Evolutionary conservation across 345 rosid species (phyloP).

Genomic region (Luvunga scandens): DNA sequence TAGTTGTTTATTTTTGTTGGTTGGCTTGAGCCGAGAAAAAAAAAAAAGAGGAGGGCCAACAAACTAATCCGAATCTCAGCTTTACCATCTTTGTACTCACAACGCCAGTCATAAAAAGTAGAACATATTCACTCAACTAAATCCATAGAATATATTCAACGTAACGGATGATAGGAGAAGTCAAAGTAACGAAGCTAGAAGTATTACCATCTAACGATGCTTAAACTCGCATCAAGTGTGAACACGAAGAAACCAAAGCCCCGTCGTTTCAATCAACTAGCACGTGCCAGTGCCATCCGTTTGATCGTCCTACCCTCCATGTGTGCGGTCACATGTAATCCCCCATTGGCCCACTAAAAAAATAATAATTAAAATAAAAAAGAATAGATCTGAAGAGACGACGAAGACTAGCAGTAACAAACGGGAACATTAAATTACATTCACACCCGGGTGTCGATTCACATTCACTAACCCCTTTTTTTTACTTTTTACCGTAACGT

Average conservation of each 20-base stretch:
- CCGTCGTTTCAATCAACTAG: not conserved
- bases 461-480: not conserved
- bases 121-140: slow-evolving; percentile 11
- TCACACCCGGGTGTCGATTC: not conserved
- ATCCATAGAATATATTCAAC: slow-evolving; percentile 1
- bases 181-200: not conserved
- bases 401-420: not conserved
- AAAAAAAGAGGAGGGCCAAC: no score
- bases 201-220: not conserved
- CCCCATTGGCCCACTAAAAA: not conserved
- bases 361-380: not conserved
- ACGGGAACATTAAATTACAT: not conserved
- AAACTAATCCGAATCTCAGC: not conserved
- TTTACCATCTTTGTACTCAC: not conserved
- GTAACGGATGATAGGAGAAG: not conserved
- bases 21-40: no score
- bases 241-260: not conserved
- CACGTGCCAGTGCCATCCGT: not conserved
- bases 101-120: not conserved
- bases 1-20: no score
- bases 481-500: not conserved
- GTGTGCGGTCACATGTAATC: not conserved
- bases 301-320: not conserved
- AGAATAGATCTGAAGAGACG: not conserved
- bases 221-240: not conserved